A percentile compares a stretch with the other conserved stretches of the same genome.
These are phyloP conservation scores for Talaromyces sp. DNA, from an alignment of 2,329 filamentous ascomycete species.

Conservation along the genomic window DNA sequence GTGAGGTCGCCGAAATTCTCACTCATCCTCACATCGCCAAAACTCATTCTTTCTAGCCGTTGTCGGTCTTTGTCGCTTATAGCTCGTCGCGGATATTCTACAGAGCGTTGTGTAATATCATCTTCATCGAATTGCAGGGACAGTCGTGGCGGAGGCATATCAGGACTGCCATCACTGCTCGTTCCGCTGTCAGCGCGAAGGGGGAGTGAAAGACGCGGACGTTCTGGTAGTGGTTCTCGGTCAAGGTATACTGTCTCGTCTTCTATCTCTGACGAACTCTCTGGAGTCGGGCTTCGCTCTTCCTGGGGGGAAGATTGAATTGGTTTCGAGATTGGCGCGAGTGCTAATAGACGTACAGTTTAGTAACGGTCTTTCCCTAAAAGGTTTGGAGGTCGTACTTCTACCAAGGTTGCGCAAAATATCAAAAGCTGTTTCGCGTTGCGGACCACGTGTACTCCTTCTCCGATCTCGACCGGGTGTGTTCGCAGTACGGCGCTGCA, in stretches of 20 bases:
- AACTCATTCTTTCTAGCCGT: slow-evolving; percentile 44
- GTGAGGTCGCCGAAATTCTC: slow-evolving; percentile 51
- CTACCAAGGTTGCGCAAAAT: slow-evolving; percentile 52
- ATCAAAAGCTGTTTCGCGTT: slow-evolving; percentile 56
- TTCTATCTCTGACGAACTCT: slow-evolving; percentile 17
- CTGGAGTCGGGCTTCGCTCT: slow-evolving; percentile 22
- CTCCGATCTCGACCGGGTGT: slow-evolving; percentile 50
- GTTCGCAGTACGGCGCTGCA: slow-evolving; percentile 53
- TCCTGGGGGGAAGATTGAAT: slow-evolving; percentile 48
- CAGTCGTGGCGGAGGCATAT: slow-evolving; percentile 35
- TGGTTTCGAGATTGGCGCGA: slow-evolving; percentile 49
- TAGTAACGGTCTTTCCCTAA: neutral
- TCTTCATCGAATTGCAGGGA: slow-evolving; percentile 47
- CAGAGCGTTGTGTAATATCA: slow-evolving; percentile 39
- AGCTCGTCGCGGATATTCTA: slow-evolving; percentile 45
- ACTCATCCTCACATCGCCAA: slow-evolving; percentile 44
- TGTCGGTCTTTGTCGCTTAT: slow-evolving; percentile 36
- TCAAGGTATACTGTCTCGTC: slow-evolving; percentile 48
- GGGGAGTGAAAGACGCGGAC: slow-evolving; percentile 44
- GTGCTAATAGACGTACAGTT: slow-evolving; percentile 32
- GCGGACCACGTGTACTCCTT: slow-evolving; percentile 46
- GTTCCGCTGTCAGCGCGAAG: slow-evolving; percentile 45
- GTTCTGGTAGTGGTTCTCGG: slow-evolving; percentile 45
- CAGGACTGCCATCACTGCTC: slow-evolving; percentile 43
- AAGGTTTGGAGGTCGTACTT: slow-evolving; percentile 32